phyloP scores from a whole-genome alignment of 73 alveolate genomes.

The Paramecium caudatum region DNA sequence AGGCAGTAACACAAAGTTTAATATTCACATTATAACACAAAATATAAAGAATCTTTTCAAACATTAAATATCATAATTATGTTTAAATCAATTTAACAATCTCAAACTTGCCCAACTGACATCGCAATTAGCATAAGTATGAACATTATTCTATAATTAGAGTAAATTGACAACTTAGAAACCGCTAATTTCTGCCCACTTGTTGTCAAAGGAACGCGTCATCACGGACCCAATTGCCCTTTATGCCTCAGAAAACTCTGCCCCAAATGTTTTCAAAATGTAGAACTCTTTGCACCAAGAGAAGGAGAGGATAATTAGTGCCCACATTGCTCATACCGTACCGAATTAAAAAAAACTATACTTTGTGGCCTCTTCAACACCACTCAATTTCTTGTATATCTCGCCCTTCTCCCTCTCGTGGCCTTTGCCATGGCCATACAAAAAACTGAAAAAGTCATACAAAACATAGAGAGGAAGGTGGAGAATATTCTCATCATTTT shows the following conservation, averaged over 20 bases:
- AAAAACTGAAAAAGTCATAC: slow-evolving; percentile 15
- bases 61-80: slow-evolving; percentile 7
- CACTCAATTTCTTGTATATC: not conserved
- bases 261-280: not conserved
- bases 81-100: not conserved
- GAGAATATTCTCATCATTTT: not conserved
- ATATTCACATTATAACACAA: slow-evolving; percentile 44
- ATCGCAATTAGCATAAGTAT: not conserved
- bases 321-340: slow-evolving; percentile 5
- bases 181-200: not conserved
- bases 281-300: not conserved
- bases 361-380: not conserved
- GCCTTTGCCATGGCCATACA: slow-evolving; percentile 13
- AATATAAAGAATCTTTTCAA: slow-evolving; percentile 40
- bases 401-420: slow-evolving; percentile 9
- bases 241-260: not conserved
- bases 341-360: slow-evolving; percentile 20
- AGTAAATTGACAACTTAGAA: not conserved
- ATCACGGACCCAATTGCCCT: slow-evolving; percentile 1
- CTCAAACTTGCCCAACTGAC: slow-evolving; percentile 11
- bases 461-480: not conserved
- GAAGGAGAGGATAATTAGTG: not conserved
- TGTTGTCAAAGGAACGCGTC: not conserved
- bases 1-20: not conserved
- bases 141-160: not conserved